A percentile compares a stretch with the other conserved stretches of the same genome.
Evolutionary conservation across 148 eudicot species (phyloP).

Genomic region (Gaultheria prostrata): DNA sequence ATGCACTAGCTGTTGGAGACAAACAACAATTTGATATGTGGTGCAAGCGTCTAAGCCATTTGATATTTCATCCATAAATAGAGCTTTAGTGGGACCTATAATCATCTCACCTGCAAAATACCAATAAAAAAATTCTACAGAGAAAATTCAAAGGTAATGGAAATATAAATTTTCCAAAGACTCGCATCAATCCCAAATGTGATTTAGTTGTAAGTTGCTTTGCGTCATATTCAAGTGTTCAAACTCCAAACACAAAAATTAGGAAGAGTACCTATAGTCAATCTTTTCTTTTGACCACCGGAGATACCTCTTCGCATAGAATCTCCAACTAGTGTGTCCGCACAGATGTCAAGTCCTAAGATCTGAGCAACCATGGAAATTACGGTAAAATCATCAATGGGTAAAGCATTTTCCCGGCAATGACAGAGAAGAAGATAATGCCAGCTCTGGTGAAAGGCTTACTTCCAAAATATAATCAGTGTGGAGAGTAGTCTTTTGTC

Average conservation of each 20-base stretch:
- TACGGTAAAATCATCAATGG: slow-evolving; percentile 5
- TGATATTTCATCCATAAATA: slow-evolving; percentile 91
- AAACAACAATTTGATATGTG: slow-evolving; percentile 65
- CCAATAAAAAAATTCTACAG: neutral
- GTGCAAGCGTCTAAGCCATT: slow-evolving; percentile 92
- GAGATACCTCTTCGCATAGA: slow-evolving; percentile 83
- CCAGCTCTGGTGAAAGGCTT: slow-evolving; percentile 16
- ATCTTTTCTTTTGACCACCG: slow-evolving; percentile 82
- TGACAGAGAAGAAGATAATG: neutral
- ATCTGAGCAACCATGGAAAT: slow-evolving; percentile 36
- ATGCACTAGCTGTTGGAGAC: slow-evolving; percentile 69
- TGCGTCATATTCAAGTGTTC: neutral
- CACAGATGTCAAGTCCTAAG: slow-evolving; percentile 76
- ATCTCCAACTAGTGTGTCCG: slow-evolving; percentile 71
- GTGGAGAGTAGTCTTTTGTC: slow-evolving; percentile 60
- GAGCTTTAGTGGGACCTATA: slow-evolving; percentile 70
- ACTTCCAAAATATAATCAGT: slow-evolving; percentile 83
- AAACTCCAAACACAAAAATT: neutral
- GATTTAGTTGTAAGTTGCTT: neutral
- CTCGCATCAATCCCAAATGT: neutral
- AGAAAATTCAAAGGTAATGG: neutral
- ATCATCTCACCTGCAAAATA: slow-evolving; percentile 71
- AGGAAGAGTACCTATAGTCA: slow-evolving; percentile 56
- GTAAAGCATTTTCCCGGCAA: neutral
- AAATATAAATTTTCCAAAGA: no score